A percentile compares a stretch with the other conserved stretches of the same genome.
Evolutionary conservation across 305 asterid species (phyloP).

Genomic region (Solanum hybrid): DNA sequence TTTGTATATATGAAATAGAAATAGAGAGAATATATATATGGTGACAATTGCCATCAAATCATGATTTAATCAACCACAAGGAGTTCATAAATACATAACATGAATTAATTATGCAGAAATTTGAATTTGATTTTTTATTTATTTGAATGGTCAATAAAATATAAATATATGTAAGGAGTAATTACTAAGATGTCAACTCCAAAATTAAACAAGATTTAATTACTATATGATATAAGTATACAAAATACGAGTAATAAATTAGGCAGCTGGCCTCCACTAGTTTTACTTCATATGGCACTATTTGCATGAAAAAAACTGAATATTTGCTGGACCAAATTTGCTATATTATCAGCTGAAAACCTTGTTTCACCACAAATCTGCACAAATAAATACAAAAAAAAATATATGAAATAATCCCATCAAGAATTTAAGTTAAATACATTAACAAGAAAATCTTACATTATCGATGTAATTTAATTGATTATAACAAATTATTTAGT

Average conservation of each 20-base stretch:
- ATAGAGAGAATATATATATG: too few species aligned
- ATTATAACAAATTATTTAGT: not conserved
- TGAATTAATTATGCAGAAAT: not conserved
- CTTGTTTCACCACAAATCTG: conserved; percentile 67
- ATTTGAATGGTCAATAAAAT: not conserved
- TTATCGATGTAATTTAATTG: not conserved
- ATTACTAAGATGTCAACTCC: not conserved
- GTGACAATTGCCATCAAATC: too few species aligned
- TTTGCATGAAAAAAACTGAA: conserved; percentile 72
- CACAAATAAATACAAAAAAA: not conserved
- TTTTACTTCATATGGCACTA: conserved; percentile 20
- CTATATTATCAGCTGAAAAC: conserved; percentile 75
- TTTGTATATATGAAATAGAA: too few species aligned
- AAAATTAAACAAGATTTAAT: not conserved
- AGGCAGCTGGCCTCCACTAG: not conserved
- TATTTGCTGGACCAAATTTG: conserved; percentile 82
- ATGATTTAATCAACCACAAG: too few species aligned
- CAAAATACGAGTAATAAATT: not conserved
- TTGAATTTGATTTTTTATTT: not conserved
- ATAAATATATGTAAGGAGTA: not conserved
- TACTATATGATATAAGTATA: not conserved
- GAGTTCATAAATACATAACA: not conserved
- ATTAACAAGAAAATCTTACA: not conserved
- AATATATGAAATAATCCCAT: not conserved
- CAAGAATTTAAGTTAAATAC: not conserved